Percentiles rank a stretch among this genome's conserved stretches.
These are phyloP conservation scores for Kwoniella newhampshirensis DNA, from an alignment of 768 basidiomycete genomes.

Conservation along the genomic window DNA sequence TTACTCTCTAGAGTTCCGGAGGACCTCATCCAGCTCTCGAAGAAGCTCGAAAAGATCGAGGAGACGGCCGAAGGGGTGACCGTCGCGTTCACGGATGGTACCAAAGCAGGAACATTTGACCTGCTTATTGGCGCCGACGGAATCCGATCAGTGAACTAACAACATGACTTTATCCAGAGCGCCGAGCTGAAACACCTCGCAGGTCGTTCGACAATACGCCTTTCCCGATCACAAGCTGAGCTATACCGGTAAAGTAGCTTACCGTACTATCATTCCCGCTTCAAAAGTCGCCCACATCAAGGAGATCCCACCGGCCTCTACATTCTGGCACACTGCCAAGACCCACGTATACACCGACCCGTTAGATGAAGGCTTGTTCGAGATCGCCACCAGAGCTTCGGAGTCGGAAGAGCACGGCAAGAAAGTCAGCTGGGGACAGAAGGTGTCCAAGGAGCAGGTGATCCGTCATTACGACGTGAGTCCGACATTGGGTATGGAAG, in stretches of 20 bases:
- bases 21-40: conserved; percentile 31
- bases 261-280: conserved; percentile 27
- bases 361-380: conserved; percentile 26
- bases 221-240: conserved; percentile 36
- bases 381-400: conserved; percentile 23
- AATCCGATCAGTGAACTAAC: conserved; percentile 32
- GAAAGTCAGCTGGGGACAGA: conserved; percentile 35
- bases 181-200: not conserved
- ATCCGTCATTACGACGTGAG: conserved; percentile 24
- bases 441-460: conserved; percentile 13
- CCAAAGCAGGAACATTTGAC: conserved; percentile 21
- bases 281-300: conserved; percentile 24
- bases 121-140: conserved; percentile 44
- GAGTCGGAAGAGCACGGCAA: conserved; percentile 20
- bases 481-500: not conserved
- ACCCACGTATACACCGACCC: conserved; percentile 29
- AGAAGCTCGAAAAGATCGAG: conserved; percentile 21
- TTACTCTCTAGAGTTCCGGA: conserved; percentile 27
- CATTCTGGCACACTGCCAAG: conserved; percentile 25
- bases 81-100: conserved; percentile 31
- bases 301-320: conserved; percentile 16
- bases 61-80: conserved; percentile 11
- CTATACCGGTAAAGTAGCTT: conserved; percentile 41
- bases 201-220: conserved; percentile 33
- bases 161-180: too few species aligned